Evolutionary conservation across 306 rosid genomes (phyloP), one percentile per base, ranked within the genome.

Genomic region (Acacia crassicarpa): DNA sequence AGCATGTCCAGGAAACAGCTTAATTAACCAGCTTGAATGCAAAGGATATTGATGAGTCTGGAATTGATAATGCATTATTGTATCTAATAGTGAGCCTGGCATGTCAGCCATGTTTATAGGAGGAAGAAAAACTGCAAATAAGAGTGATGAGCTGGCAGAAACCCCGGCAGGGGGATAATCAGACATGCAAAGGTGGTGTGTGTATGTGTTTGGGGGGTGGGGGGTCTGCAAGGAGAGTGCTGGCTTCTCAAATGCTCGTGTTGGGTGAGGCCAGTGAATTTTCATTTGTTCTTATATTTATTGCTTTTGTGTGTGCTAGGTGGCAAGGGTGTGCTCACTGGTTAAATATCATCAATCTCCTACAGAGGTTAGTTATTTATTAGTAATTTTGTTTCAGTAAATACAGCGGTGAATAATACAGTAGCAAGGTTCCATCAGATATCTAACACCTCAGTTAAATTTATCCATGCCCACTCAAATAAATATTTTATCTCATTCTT

Each of bases 11-110:
- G 41, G 49, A 38, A 63, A 66, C 74, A 25, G 67, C 20, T 49
- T 70, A 72, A 79, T 75, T 35, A 75, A 82, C 56, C 74, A 76
- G 63, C 43, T 51, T 71, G 38, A 53, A 67, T 3, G 33, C 68
- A 72, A 81, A 56, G 43, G 46, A 72, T 20, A 56, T 56, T 56
- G 15, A n/a, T 58, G 14, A 11, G 13, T 22, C 32, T 22, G 15
- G 15, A 56, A 56, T 56, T n/a, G 30, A 9, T 1, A n/a, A 20
- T 58, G 1, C 22, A 58, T 58, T 58, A 23, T 58, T 9, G 30
- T n/a, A 22, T 58, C 65, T 58, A 58, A 58, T 10, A 22, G 65
- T 58, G 14, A 15, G 65, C 65, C 30, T 58, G 65, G 65, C 32
- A 9, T 58, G 13, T n/a, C 15, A 22, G 65, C 5, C 14, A 58